Base-by-base conservation (phyloP, 805 yeast genomes). In the Wickerhamiella azymoides region DNA sequence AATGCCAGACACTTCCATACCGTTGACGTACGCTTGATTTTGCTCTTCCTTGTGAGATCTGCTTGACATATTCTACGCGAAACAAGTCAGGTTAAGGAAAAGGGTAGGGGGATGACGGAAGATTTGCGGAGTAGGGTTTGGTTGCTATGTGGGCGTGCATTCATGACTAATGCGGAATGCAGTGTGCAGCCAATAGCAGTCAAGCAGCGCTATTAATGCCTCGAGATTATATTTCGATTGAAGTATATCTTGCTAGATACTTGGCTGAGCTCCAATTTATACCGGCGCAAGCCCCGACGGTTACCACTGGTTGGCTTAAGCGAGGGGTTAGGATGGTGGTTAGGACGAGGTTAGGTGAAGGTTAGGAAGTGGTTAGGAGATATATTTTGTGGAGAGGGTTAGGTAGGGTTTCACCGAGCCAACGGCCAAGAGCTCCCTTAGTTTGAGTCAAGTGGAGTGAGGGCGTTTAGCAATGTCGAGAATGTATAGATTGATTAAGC, bases 1-100 rank as follows among this genome's bases (percentile, higher is more conserved):
- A 36, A 59, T 59, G 35, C 58, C 57, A 11, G 56, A 48, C 9
- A 54, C 57, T 40, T 55, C 58, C 58, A 55, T 55, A 7, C 45
- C 45, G 16, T 42, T 42, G 24, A 42, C 45, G 32, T 39, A 48
- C 7, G 30, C 37, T 35, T 35, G 40, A 1, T 18, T 26, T 2
- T 30, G 30, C 8, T 30, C 44, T 16, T 26, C 18, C 14, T 38
- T 36, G 17, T 36, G 38, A 14, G 45, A 16, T 10, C 44, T 28
- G 11, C 46, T 37, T 32, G 50, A 25, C 50, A 48, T 48, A 16
- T n/a, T 21, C 13, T 21, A 21, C 24, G 16, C 9, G 16, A 13
- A 32, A 17, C 25, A n/a, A n/a, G n/a, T 39, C 39, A 36, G 43
- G 45, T 35, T 42, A 24, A 42, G 45, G 45, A 42, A 35, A 17